Conservation (phyloP, 257 asterid species). For the Solanum okadae region DNA sequence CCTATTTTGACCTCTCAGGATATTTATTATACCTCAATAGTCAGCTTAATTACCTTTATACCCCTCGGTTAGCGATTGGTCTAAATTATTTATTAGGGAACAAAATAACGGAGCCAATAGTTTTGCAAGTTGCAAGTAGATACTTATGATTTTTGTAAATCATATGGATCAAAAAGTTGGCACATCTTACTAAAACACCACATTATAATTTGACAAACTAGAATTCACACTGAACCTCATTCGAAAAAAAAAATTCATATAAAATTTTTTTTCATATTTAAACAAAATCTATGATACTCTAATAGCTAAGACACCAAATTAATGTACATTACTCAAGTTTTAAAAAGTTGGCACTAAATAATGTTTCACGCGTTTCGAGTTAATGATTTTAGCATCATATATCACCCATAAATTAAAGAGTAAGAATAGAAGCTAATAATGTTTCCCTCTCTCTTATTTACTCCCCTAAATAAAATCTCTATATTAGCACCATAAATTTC, state of each 20-base stretch:
- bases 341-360: not conserved
- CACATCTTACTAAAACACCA: not conserved
- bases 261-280: too few relatives aligned
- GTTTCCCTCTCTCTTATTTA: not conserved
- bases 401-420: not conserved
- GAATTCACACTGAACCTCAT: too few relatives aligned
- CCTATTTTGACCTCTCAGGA: not conserved
- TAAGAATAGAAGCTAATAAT: not conserved
- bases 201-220: too few relatives aligned
- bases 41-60: not conserved
- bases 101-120: not conserved
- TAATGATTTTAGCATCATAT: not conserved
- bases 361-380: not conserved
- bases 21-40: not conserved
- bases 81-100: not conserved
- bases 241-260: too few relatives aligned
- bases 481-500: not conserved
- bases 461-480: not conserved
- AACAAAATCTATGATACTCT: too few relatives aligned
- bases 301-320: not conserved
- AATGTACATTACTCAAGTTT: not conserved
- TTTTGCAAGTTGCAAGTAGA: not conserved
- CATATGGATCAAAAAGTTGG: not conserved
- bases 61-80: not conserved
- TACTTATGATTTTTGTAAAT: not conserved